Evolutionary conservation across 2,329 filamentous ascomycete species (phyloP), one percentile per base, ranked within the genome.

Genomic region (Fusarium beomiforme): DNA sequence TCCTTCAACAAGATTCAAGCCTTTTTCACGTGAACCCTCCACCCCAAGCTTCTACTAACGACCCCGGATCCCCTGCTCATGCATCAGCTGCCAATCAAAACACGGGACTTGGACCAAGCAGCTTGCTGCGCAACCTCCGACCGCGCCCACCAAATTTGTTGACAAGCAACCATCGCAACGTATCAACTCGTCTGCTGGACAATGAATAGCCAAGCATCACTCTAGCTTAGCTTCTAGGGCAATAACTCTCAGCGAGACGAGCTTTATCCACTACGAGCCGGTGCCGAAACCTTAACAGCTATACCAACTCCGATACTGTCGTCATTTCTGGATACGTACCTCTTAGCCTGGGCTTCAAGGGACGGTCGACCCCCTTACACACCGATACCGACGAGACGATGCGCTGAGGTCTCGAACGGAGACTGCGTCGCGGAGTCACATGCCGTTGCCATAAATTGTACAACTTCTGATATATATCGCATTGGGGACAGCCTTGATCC

Each of bases 81-180:
- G 71, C 58, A 71, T 75, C 65, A 69, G 65, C 74, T 75, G 74
- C 72, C 75, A 77, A 77, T 77, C 75, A 77, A 77, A 55, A 72
- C 75, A 69, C 69, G 61, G 65, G 72, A 69, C 70, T 53, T 67
- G 64, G 70, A 67, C 54, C 67, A 67, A 72, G 59, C 63, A 68
- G 70, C 67, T 69, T 23, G 39, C 47, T 34, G 59, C 65, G 66
- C 46, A 46, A 71, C 50, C 61, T 72, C 71, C 37, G 55, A 71
- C 50, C 61, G 73, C 71, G 73, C 75, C 64, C 70, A 71, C 64
- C 67, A 76, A 74, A 76, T 77, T 77, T 77, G 75, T 77, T 76
- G 75, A 77, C 75, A 76, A 72, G 67, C 72, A 75, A 74, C 75
- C 66, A 67, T 58, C 44, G 34, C 56, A 59, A 47, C n/a, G 26